Base-by-base conservation (phyloP, 768 basidiomycete species). In the Calocybe gangraenosa region DNA sequence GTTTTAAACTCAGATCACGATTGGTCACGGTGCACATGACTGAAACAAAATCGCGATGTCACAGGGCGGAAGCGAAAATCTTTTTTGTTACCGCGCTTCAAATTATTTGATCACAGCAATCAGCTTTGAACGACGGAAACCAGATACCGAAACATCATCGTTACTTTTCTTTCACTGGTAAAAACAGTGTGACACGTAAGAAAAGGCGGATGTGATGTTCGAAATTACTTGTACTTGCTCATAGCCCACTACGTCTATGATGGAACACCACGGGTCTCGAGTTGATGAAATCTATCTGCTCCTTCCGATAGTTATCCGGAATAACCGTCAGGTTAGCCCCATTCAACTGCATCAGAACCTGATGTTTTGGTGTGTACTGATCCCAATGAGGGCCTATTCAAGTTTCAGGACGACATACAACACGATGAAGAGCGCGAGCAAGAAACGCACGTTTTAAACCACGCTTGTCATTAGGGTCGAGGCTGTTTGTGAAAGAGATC, bases 401-500 rank as follows among this genome's bases (percentile, higher is more conserved):
- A 42, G 44, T 44, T 55, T 48, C 25, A 28, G 25, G 11, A 28
- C 25, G 25, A 28, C 17, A 42, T 22, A 19, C 3, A 23, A 10
- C 49, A 47, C 11, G 8, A 31, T 31, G 3, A 37, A 17, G 17
- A 33, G 17, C 10, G 6, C 11, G 9, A 30, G n/a, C n/a, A n/a
- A 38, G 19, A 10, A 3, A 57, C 52, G 8, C 58, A 71, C 69
- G 66, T 7, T 46, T 35, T 21, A 55, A 39, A 11, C 71, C 73
- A 13, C 53, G 60, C 3, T 68, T 67, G 40, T 74, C 71, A 41
- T 73, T 73, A n/a, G 73, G 71, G 22, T 66, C 62, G 19, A 74
- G 54, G 19, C 66, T 68, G 1, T 65, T 68, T 1, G 68, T 68
- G 42, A 75, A 75, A 0, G 73, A 74, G 15, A 75, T 54, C 73